These are phyloP conservation scores for Saccharomyces jurei DNA, from an alignment of 805 yeast genomes.

Conservation along the genomic window DNA sequence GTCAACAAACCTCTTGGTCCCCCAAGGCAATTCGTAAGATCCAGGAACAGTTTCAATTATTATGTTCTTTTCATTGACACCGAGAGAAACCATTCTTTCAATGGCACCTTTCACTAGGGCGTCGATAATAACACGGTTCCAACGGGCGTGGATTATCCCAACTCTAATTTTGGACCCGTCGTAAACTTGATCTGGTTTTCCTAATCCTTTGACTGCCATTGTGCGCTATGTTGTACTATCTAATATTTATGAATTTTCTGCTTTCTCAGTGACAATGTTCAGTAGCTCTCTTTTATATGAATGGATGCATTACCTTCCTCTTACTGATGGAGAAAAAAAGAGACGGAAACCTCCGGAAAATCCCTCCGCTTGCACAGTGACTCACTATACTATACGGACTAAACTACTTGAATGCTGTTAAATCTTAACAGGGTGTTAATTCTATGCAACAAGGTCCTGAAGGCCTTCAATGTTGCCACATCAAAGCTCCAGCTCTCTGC, in stretches of 20 bases:
- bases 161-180: slow-evolving; percentile 63
- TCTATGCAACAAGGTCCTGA: not conserved
- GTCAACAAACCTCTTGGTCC: slow-evolving; percentile 47
- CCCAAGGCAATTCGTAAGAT: slow-evolving; percentile 87
- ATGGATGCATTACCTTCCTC: not conserved
- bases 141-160: slow-evolving; percentile 91
- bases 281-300: not conserved
- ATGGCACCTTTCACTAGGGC: slow-evolving; percentile 75
- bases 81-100: slow-evolving; percentile 47
- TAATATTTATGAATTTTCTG: not conserved
- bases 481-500: not conserved
- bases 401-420: not conserved
- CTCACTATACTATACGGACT: not conserved
- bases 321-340: not conserved
- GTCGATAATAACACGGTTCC: slow-evolving; percentile 76
- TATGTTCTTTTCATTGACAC: slow-evolving; percentile 72
- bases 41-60: slow-evolving; percentile 87
- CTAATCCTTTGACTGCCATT: slow-evolving; percentile 80
- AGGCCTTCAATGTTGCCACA: not conserved
- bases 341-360: not conserved
- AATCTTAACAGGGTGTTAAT: not conserved
- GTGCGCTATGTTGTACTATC: not conserved
- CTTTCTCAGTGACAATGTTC: not conserved
- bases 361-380: not conserved
- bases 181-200: slow-evolving; percentile 58